phyloP scores from a whole-genome alignment of 2,329 filamentous ascomycete genomes.

The Paraphoma sp. region DNA sequence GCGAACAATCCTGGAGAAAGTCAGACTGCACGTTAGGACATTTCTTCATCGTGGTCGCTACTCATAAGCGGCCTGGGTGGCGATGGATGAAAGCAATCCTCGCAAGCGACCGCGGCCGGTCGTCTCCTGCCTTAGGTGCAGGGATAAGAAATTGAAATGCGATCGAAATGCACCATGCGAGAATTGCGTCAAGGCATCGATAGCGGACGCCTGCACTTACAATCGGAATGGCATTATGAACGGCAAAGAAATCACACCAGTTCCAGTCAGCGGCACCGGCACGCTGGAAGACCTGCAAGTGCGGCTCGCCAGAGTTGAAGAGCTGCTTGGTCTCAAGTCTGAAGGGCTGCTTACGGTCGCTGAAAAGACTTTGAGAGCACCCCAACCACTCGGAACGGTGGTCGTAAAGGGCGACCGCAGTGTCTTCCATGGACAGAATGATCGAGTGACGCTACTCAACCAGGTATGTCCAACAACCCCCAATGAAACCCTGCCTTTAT shows the following conservation, averaged over 20 bases:
- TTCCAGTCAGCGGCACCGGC: background rate
- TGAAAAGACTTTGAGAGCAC: background rate
- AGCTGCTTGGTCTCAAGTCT: slow-evolving; percentile 14
- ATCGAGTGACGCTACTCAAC: slow-evolving; percentile 26
- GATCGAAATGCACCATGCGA: slow-evolving; percentile 31
- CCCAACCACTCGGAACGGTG: slow-evolving; percentile 20
- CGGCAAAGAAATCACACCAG: background rate
- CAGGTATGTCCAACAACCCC: slow-evolving; percentile 16
- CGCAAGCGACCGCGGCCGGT: slow-evolving; percentile 31
- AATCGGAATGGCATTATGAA: slow-evolving; percentile 2
- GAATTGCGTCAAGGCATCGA: slow-evolving; percentile 29
- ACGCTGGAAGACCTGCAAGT: slow-evolving; percentile 22
- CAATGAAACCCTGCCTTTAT: too few species aligned
- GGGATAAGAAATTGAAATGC: slow-evolving; percentile 36
- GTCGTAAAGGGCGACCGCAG: slow-evolving; percentile 25
- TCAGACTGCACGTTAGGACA: too few species aligned
- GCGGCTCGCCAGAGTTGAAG: slow-evolving; percentile 28
- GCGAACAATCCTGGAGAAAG: too few species aligned
- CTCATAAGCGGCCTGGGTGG: background rate
- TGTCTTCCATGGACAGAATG: slow-evolving; percentile 27
- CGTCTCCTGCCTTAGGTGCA: slow-evolving; percentile 32
- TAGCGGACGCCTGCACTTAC: slow-evolving; percentile 22
- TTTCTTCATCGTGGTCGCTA: background rate
- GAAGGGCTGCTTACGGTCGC: background rate
- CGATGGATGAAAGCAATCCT: background rate